phyloP scores from a whole-genome alignment of 2,329 filamentous ascomycete species.

The Fusarium sp. region DNA sequence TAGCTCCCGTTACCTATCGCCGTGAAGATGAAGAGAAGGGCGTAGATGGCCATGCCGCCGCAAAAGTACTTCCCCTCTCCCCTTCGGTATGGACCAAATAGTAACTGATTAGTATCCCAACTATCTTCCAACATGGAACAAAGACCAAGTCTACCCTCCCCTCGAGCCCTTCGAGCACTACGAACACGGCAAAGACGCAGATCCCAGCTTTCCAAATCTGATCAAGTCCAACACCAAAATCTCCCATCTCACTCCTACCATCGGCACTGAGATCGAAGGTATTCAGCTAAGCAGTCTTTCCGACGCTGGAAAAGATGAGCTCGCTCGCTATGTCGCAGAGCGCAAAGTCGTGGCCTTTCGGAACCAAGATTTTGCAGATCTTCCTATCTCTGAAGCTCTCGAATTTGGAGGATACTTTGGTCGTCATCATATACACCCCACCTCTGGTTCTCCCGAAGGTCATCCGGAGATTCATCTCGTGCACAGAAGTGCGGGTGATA shows the following conservation, averaged over 20 bases:
- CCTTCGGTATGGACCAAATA: fast-evolving
- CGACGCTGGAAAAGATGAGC: slow-evolving; percentile 79
- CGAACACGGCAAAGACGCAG: slow-evolving; percentile 82
- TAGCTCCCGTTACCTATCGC: slow-evolving; percentile 37
- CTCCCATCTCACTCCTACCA: slow-evolving; percentile 76
- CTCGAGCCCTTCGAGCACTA: slow-evolving; percentile 78
- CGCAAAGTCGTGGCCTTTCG: slow-evolving; percentile 85
- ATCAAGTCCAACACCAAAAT: slow-evolving; percentile 66
- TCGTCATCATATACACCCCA: slow-evolving; percentile 84
- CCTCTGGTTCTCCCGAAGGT: slow-evolving; percentile 79
- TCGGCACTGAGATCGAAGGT: slow-evolving; percentile 78
- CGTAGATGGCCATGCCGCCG: slow-evolving; percentile 37
- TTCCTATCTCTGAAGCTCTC: slow-evolving; percentile 77
- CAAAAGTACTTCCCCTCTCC: slow-evolving; percentile 29
- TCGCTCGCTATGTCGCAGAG: slow-evolving; percentile 80
- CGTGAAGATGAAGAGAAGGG: slow-evolving; percentile 43
- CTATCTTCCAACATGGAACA: slow-evolving; percentile 80
- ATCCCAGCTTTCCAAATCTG: slow-evolving; percentile 76
- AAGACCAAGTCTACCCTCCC: slow-evolving; percentile 73
- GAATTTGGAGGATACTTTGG: slow-evolving; percentile 82
- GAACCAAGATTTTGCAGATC: slow-evolving; percentile 77
- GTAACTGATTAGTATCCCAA: slow-evolving; percentile 69
- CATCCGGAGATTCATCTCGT: slow-evolving; percentile 83
- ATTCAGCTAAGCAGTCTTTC: slow-evolving; percentile 78
- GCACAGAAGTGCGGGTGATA: slow-evolving; percentile 71